phyloP scores from a whole-genome alignment of 2,329 filamentous ascomycete species.

The Cytospora piceae region DNA sequence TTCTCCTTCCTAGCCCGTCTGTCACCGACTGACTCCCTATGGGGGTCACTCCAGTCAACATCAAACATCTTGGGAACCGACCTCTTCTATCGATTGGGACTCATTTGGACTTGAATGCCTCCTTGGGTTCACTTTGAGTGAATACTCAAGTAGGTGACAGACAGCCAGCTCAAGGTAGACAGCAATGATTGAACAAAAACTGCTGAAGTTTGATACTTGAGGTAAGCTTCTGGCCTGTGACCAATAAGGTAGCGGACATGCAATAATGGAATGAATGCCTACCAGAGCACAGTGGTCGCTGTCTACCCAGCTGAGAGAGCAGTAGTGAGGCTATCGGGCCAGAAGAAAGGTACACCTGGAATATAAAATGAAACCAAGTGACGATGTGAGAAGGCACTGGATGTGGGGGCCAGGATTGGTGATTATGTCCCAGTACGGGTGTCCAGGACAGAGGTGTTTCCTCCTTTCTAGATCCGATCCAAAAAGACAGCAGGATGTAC shows the following conservation, averaged over 20 bases:
- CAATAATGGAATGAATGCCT: neutral
- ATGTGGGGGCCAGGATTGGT: neutral
- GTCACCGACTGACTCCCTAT: conserved; percentile 57
- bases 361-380: neutral
- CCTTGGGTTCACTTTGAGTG: neutral
- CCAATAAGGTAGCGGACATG: neutral
- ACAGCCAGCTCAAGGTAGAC: neutral
- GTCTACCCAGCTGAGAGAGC: neutral
- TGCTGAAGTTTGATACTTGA: neutral
- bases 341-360: no score
- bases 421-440: neutral
- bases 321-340: neutral
- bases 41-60: conserved; percentile 61
- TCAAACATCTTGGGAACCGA: conserved; percentile 55
- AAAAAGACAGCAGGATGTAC: neutral
- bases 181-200: neutral
- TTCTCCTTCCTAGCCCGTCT: conserved; percentile 53
- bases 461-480: no score
- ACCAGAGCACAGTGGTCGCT: neutral
- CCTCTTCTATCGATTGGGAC: conserved; percentile 19
- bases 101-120: conserved; percentile 8
- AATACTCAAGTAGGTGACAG: neutral
- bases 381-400: neutral
- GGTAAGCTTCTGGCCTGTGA: neutral
- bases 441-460: neutral